phyloP scores from a whole-genome alignment of 2,329 filamentous ascomycete species.

The Cladosporium sphaerospermum region DNA sequence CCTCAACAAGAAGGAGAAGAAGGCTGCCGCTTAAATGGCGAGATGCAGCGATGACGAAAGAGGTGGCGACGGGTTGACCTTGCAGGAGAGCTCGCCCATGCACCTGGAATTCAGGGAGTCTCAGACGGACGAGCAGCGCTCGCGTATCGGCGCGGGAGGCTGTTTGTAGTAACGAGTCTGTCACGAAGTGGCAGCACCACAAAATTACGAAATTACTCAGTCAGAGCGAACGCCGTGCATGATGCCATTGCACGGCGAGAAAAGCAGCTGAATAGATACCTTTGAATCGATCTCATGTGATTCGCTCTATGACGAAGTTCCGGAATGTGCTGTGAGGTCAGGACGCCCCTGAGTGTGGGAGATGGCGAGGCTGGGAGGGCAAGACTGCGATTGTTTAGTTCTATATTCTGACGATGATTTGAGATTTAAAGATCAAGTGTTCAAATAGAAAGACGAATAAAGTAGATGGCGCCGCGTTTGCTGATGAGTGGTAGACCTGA shows the following conservation, averaged over 20 bases:
- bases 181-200: conserved; percentile 10
- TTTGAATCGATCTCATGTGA: conserved; percentile 8
- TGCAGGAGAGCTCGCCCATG: too few relatives aligned
- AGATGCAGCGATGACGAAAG: background rate
- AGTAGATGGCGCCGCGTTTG: too few relatives aligned
- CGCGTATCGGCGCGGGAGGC: conserved; percentile 52
- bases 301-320: background rate
- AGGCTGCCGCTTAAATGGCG: conserved; percentile 8
- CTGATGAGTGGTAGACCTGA: too few relatives aligned
- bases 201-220: conserved; percentile 5
- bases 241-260: conserved; percentile 6
- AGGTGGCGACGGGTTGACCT: background rate
- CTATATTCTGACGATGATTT: too few relatives aligned
- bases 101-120: conserved; percentile 57
- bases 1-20: conserved; percentile 46
- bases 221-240: conserved; percentile 8
- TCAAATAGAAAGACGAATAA: too few relatives aligned
- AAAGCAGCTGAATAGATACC: conserved; percentile 10
- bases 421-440: too few relatives aligned
- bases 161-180: conserved; percentile 11
- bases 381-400: too few relatives aligned
- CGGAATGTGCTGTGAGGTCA: background rate
- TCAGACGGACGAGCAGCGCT: conserved; percentile 84
- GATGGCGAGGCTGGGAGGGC: background rate
- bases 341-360: background rate